Base-by-base conservation (phyloP, 306 rosid genomes). In the Malus sieversii region DNA sequence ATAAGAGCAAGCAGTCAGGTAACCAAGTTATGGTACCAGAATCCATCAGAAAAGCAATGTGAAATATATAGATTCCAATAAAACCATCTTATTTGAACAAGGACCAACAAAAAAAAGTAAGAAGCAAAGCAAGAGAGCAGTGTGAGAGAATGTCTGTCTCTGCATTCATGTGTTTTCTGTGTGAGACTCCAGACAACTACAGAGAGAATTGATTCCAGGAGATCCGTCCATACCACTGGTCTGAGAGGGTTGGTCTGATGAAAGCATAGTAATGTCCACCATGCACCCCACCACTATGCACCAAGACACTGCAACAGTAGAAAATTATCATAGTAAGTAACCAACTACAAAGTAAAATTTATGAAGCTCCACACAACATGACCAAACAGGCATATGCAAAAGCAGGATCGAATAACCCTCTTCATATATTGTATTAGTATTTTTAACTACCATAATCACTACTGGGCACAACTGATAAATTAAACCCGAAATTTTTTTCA, bases 261-360 rank as follows among this genome's bases (percentile, higher is more conserved):
- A 82, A 94, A 86, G 96, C 98, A 79, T 91, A 90, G 83, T 93
- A 93, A 86, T 93, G 98, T 67, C 97, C 98, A 48, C 98, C 97
- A 80, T 93, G 96, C 75, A 93, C 97, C 67, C 98, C 98, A 60
- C 98, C 97, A 71, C 94, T 88, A 78, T 94, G 98, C 77, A 94
- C 98, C 87, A 94, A 81, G 65, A 94, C 98, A 86, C 98, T 94
- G 92, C 63, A 88, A 75, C 32, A 86, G 74, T 73, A 80, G 78
- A 33, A 70, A 14, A 60, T 44, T 30, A 66, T 62, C 27, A 72
- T 33, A 72, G 45, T n/a, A 55, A 46, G 69, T 48, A 73, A 60
- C 48, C 40, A 42, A 76, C 27, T 71, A 19, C 10, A 14, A 23
- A 16, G 58, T 16, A 58, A 38, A 18, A 9, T 25, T 59, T 12